These are phyloP conservation scores for Mycosphaerelloides madeirae DNA, from an alignment of 2,329 filamentous ascomycete species.

Conservation along the genomic window DNA sequence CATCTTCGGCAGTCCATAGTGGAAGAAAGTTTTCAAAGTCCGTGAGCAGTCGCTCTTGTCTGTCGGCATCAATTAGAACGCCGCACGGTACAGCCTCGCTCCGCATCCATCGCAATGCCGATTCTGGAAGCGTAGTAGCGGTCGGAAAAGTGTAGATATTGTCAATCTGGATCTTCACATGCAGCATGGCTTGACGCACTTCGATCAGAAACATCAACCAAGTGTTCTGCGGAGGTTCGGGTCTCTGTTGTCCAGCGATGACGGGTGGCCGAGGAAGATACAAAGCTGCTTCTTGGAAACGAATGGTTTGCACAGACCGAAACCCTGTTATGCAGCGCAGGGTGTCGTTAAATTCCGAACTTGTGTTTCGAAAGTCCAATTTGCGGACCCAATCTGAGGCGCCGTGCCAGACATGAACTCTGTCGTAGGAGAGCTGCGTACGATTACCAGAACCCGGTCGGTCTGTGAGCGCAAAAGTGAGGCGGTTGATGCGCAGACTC, in stretches of 20 bases:
- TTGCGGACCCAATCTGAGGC: neutral
- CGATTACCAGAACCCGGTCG: neutral
- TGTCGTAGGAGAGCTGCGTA: neutral
- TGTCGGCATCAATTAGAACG: slow-evolving; percentile 10
- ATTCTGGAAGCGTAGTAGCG: slow-evolving; percentile 1
- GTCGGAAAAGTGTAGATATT: slow-evolving; percentile 1
- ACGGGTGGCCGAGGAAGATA: neutral
- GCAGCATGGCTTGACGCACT: slow-evolving; percentile 9
- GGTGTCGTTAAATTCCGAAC: neutral
- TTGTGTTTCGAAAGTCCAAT: no score
- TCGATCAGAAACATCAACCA: slow-evolving; percentile 15
- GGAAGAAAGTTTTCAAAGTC: slow-evolving; percentile 21
- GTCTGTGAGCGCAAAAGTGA: slow-evolving; percentile 9
- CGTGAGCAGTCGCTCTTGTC: slow-evolving; percentile 19
- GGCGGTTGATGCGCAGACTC: slow-evolving; percentile 1
- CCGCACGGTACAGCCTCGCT: slow-evolving; percentile 13
- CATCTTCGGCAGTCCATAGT: slow-evolving; percentile 19
- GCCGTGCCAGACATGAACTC: no score
- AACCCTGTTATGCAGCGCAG: neutral
- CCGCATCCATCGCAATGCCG: slow-evolving; percentile 13
- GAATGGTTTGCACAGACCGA: slow-evolving; percentile 2
- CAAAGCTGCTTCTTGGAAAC: neutral
- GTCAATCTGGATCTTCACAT: slow-evolving; percentile 4
- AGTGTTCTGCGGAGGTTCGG: slow-evolving; percentile 2
- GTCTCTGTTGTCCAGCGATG: neutral